Conservation (phyloP, 208 protist genomes). For the Trypanosomatidae sp. region DNA sequence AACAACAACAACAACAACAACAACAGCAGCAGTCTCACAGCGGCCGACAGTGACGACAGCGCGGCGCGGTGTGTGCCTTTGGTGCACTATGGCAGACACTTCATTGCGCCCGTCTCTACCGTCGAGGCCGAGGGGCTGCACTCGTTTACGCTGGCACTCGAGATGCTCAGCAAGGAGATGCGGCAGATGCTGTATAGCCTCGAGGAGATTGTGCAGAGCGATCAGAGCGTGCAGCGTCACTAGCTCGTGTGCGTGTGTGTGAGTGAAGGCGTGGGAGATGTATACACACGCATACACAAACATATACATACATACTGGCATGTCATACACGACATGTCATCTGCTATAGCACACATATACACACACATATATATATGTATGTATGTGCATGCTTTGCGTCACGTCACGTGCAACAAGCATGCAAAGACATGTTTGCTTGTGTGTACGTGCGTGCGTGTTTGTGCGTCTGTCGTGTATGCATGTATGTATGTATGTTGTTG, state of each 20-base stretch:
- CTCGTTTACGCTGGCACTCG: constrained; percentile 29
- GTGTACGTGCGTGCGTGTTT: too few relatives aligned
- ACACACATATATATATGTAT: too few relatives aligned
- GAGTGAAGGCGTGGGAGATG: too few relatives aligned
- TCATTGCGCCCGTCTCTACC: constrained; percentile 42
- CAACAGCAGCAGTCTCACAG: neutral
- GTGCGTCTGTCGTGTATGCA: too few relatives aligned
- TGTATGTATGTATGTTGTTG: too few relatives aligned
- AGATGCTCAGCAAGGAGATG: constrained; percentile 60
- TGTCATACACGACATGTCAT: too few relatives aligned
- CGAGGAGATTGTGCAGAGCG: constrained; percentile 51
- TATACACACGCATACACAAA: neutral
- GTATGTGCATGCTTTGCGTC: too few relatives aligned
- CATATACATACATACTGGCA: neutral
- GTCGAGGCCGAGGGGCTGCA: constrained; percentile 59
- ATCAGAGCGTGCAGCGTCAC: too few relatives aligned
- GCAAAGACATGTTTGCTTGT: too few relatives aligned
- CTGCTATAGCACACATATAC: too few relatives aligned
- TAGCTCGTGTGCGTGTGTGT: too few relatives aligned
- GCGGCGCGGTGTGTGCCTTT: constrained; percentile 9
- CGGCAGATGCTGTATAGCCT: constrained; percentile 36
- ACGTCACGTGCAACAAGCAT: too few relatives aligned
- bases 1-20: neutral
- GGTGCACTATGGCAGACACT: constrained; percentile 50
- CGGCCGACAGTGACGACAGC: neutral